Percentiles rank a stretch among this genome's conserved stretches.
Conservation (phyloP, 208 protist species). For the Crithidia acanthocephali region DNA sequence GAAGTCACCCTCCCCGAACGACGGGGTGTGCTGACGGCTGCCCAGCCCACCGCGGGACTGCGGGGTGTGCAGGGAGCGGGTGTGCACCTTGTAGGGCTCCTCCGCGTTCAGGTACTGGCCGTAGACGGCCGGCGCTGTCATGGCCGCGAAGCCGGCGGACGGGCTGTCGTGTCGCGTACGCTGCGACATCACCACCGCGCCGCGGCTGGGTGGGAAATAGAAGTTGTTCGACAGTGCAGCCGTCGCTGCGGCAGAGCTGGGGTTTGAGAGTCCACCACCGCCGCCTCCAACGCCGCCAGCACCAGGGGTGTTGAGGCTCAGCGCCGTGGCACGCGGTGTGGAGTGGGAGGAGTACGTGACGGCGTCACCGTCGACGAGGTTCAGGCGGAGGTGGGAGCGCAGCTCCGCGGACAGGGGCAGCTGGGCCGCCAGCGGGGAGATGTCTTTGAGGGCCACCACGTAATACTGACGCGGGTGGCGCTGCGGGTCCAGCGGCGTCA, state of each 20-base stretch:
- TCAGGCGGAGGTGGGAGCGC: constrained; percentile 33
- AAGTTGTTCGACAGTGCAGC: neutral
- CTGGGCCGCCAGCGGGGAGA: constrained; percentile 31
- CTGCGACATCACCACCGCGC: neutral
- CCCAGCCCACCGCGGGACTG: neutral
- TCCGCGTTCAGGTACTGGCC: constrained; percentile 22
- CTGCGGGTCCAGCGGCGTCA: neutral
- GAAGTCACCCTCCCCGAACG: neutral
- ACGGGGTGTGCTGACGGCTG: neutral
- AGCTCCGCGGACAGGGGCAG: constrained; percentile 35
- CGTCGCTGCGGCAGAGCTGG: neutral
- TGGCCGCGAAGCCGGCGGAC: neutral
- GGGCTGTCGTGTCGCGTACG: neutral
- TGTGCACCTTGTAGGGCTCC: constrained; percentile 13
- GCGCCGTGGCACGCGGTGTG: constrained; percentile 2
- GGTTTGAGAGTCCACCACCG: no score
- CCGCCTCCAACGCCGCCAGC: neutral
- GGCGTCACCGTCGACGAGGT: constrained; percentile 24
- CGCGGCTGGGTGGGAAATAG: constrained; percentile 12
- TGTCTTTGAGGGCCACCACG: constrained; percentile 9
- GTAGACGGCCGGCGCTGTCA: neutral
- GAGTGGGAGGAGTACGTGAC: constrained; percentile 40
- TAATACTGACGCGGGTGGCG: constrained; percentile 9
- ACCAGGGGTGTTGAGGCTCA: no score
- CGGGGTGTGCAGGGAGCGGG: neutral